A percentile compares a stretch with the other conserved stretches of the same genome.
phyloP scores from a whole-genome alignment of 306 rosid genomes.

The Vigna nakashimae region DNA sequence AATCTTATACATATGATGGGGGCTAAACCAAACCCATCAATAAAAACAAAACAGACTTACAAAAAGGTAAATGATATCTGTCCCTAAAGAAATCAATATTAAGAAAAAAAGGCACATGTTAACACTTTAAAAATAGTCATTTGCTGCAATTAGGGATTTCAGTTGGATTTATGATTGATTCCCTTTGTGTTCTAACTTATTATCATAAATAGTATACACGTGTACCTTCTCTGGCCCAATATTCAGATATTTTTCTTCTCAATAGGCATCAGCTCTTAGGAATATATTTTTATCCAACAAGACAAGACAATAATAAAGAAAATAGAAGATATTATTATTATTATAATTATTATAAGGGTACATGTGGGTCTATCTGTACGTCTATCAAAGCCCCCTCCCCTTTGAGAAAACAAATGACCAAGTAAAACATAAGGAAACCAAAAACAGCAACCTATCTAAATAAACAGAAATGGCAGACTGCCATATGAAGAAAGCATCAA shows the following conservation, averaged over 20 bases:
- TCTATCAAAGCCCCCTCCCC: conserved; percentile 28
- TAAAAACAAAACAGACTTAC: too few species aligned
- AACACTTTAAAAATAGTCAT: neutral
- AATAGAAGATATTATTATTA: neutral
- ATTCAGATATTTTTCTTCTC: neutral
- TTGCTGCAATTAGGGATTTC: neutral
- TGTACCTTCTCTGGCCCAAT: neutral
- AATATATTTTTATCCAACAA: conserved; percentile 13
- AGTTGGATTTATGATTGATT: neutral
- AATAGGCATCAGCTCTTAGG: neutral
- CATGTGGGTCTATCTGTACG: neutral
- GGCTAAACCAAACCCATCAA: too few species aligned
- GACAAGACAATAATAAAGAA: conserved; percentile 6
- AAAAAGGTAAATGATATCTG: too few species aligned
- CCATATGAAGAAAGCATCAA: conserved; percentile 16
- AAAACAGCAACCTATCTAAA: conserved; percentile 36
- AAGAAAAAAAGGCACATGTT: neutral
- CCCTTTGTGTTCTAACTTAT: neutral
- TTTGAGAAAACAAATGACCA: conserved; percentile 28
- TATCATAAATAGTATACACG: neutral
- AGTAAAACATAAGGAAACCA: conserved; percentile 14
- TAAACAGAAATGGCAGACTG: neutral
- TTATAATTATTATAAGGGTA: neutral
- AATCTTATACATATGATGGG: too few species aligned
- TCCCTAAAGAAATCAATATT: too few species aligned